Percentiles rank a stretch among this genome's conserved stretches.
phyloP scores from a whole-genome alignment of 2,329 filamentous ascomycete genomes.

The Juglanconis juglandina region DNA sequence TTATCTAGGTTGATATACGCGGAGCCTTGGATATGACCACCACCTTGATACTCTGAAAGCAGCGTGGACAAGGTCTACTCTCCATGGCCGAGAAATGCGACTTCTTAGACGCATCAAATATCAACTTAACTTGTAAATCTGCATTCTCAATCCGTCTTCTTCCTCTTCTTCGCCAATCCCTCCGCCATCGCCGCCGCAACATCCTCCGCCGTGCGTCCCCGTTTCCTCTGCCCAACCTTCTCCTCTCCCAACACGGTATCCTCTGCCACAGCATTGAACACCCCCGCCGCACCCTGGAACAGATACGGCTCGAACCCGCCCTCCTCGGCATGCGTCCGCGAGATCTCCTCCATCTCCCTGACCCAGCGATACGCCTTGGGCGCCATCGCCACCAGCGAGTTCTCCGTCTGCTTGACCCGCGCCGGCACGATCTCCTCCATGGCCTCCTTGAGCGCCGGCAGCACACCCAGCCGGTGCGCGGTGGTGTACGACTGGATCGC shows the following conservation, averaged over 20 bases:
- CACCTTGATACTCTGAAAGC: too few species aligned
- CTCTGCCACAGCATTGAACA: slow-evolving; percentile 60
- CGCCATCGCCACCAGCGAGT: slow-evolving; percentile 51
- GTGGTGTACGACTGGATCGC: slow-evolving; percentile 70
- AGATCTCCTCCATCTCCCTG: slow-evolving; percentile 74
- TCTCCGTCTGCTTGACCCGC: slow-evolving; percentile 44
- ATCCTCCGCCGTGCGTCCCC: slow-evolving; percentile 40
- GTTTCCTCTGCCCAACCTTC: slow-evolving; percentile 18
- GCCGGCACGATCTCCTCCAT: slow-evolving; percentile 48
- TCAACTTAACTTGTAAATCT: neutral
- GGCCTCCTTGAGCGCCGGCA: slow-evolving; percentile 55
- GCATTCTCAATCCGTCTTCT: slow-evolving; percentile 19
- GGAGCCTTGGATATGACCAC: too few species aligned
- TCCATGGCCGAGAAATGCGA: neutral
- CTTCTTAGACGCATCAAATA: too few species aligned
- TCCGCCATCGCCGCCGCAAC: slow-evolving; percentile 48
- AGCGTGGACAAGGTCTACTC: neutral
- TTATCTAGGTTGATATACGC: too few species aligned
- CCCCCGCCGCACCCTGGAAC: slow-evolving; percentile 57
- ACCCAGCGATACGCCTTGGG: slow-evolving; percentile 78
- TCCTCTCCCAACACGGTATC: slow-evolving; percentile 54
- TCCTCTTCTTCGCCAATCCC: slow-evolving; percentile 31
- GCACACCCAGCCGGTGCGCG: slow-evolving; percentile 60
- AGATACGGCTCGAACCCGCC: slow-evolving; percentile 57
- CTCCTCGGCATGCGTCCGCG: slow-evolving; percentile 59